A percentile compares a stretch with the other conserved stretches of the same genome.
These are phyloP conservation scores for Leishmania braziliensis DNA, from an alignment of 208 protist genomes.

Conservation along the genomic window DNA sequence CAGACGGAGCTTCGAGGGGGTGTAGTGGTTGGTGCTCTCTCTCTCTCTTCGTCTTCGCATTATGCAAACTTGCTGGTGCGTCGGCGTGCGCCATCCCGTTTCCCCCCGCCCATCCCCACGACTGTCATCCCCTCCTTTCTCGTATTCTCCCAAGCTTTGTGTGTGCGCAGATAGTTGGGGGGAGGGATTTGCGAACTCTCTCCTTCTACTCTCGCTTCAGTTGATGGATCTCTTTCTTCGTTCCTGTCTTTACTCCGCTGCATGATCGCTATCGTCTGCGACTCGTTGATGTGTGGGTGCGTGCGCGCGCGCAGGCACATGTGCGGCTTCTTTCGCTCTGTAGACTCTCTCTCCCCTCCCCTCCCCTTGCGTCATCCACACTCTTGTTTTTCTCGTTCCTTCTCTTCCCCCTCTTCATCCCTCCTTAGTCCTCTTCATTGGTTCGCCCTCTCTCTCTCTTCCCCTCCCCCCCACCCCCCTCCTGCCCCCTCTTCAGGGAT, in stretches of 20 bases:
- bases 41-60: too few species aligned
- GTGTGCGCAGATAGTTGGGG: too few species aligned
- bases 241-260: too few species aligned
- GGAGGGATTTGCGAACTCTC: too few species aligned
- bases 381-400: too few species aligned
- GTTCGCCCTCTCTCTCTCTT: too few species aligned
- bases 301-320: neutral
- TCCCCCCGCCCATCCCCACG: neutral
- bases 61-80: too few species aligned
- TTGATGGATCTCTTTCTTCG: constrained; percentile 10
- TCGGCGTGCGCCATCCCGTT: neutral
- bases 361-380: neutral
- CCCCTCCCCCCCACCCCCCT: neutral
- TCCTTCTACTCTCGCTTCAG: constrained; percentile 5
- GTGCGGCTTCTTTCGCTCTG: neutral
- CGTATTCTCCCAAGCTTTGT: neutral
- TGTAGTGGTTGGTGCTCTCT: too few species aligned
- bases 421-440: neutral
- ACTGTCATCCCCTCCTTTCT: neutral
- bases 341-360: neutral
- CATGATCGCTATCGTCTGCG: too few species aligned
- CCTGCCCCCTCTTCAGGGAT: neutral
- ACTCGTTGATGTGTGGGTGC: neutral
- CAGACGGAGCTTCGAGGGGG: too few species aligned
- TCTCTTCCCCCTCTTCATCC: neutral